These are phyloP conservation scores for Jamesozyma jinghongensis DNA, from an alignment of 805 yeast species.

Conservation along the genomic window DNA sequence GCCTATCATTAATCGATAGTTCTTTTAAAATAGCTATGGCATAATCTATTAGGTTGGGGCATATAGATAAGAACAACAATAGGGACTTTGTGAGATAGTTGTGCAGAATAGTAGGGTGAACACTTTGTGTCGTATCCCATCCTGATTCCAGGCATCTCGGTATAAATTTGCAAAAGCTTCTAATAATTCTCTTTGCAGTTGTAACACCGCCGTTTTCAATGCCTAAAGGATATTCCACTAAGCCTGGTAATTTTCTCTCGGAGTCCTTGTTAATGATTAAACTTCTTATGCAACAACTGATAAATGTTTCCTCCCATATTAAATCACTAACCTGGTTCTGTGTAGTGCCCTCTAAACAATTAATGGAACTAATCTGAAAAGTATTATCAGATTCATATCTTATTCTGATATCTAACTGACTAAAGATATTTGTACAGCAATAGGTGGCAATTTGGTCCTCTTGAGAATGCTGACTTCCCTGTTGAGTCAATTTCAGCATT, in stretches of 20 bases:
- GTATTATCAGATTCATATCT: constrained; percentile 33
- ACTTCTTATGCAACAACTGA: constrained; percentile 48
- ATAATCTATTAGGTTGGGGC: constrained; percentile 16
- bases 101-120: constrained; percentile 32
- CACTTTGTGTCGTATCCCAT: constrained; percentile 25
- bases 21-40: constrained; percentile 14
- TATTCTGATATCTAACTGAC: constrained; percentile 65
- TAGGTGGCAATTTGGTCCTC: constrained; percentile 36
- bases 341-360: constrained; percentile 29
- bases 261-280: constrained; percentile 45
- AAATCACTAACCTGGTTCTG: constrained; percentile 25
- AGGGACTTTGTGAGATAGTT: constrained; percentile 49
- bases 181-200: constrained; percentile 28
- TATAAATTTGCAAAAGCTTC: constrained; percentile 35
- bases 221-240: constrained; percentile 41
- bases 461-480: constrained; percentile 2
- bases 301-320: constrained; percentile 55
- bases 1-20: constrained; percentile 11
- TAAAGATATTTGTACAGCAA: constrained; percentile 67
- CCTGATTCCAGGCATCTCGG: constrained; percentile 44
- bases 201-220: constrained; percentile 23
- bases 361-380: constrained; percentile 24
- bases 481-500: constrained; percentile 26
- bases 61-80: constrained; percentile 15
- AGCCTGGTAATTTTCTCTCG: constrained; percentile 49